Evolutionary conservation across 192 early-diverging fungal species (phyloP), one percentile per base, ranked within the genome.

Genomic region (Linnemannia schmuckeri): DNA sequence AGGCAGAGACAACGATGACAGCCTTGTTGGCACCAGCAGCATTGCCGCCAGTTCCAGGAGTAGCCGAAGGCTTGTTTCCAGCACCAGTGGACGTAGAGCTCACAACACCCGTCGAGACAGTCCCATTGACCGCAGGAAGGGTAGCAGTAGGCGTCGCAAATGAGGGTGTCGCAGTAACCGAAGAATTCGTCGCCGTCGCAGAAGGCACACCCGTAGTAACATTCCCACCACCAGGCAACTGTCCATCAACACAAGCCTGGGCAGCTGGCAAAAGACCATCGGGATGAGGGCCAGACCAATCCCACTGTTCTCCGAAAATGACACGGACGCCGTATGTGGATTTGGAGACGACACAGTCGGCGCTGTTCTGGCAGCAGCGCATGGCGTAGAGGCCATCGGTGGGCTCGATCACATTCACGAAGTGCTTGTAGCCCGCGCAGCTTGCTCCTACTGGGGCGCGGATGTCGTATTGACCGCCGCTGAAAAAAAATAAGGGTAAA

Each of bases 331-430:
- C 76, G 33, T 75, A 81, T 49, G 54, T 74, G 1, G 82, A 75
- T 30, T 80, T 54, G 22, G 70, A 46, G 20, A 81, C 78, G 46
- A 71, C 75, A 27, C 75, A 81, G 33, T 88, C 76, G n/a, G 55
- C 80, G n/a, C 33, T 63, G 75, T 82, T 76, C 38, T 85, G 69
- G 55, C 91, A 91, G 82, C 91, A 91, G 37, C 81, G 83, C 78
- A 91, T 91, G 74, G 89, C 90, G 74, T 90, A 91, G 22, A 76
- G 79, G 35, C 80, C 76, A 54, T 80, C 71, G 0, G 40, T 61
- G 61, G 91, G 89, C 61, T 90, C 91, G 66, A 91, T 78, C 42
- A 91, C 73, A 38, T 88, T 88, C 17, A 91, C 91, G 72, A 91
- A 91, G 33, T 87, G 46, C 6, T 42, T 37, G 70, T 81, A 90